Base-by-base conservation (phyloP, 768 basidiomycete species). In the Pulveroboletus sp. region DNA sequence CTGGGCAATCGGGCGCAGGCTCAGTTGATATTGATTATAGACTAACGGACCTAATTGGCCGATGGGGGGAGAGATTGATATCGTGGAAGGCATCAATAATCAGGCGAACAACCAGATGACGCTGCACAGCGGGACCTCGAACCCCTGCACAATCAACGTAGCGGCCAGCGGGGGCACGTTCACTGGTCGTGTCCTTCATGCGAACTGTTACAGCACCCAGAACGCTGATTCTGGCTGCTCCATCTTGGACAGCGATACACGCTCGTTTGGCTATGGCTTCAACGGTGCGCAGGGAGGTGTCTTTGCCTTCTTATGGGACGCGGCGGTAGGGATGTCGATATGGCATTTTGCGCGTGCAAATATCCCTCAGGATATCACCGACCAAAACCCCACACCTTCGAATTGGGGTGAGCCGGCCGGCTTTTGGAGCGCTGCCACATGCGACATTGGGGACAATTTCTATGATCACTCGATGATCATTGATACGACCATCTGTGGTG, bases 1-100 rank as follows among this genome's bases (percentile, higher is more conserved):
- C 31, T 17, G 12, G 7, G 21, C 19, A 12, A 16, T 21, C 3
- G 16, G 14, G 19, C 17, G 17, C 6, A 7, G n/a, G 12, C 47
- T 59, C 9, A 45, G 21, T 19, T 23, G n/a, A 12, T 23, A 14
- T 31, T 9, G 27, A 39, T 5, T 12, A 19, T 43, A 71, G 70
- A 70, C 74, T 6, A 68, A 74, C 33, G 80, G 81, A 7, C 75
- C 77, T 0, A 62, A 75, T 40, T 84, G 81, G 81, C 80, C 80
- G 3, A 8, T 25, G 19, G 66, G 50, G 21, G 82, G 80, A 51
- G 86, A 89, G 65, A 82, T 87, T 47, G 89, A 90, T 57, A 78
- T 87, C 42, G 63, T 90, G 10, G 89, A 91, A 62, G 84, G 85
- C 13, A 79, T 89, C 47, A 77, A 90, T 56, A 57, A 76, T 21